These are phyloP conservation scores for Phalaenopsis equestris DNA, from an alignment of 106 monocot species.

Conservation along the genomic window DNA sequence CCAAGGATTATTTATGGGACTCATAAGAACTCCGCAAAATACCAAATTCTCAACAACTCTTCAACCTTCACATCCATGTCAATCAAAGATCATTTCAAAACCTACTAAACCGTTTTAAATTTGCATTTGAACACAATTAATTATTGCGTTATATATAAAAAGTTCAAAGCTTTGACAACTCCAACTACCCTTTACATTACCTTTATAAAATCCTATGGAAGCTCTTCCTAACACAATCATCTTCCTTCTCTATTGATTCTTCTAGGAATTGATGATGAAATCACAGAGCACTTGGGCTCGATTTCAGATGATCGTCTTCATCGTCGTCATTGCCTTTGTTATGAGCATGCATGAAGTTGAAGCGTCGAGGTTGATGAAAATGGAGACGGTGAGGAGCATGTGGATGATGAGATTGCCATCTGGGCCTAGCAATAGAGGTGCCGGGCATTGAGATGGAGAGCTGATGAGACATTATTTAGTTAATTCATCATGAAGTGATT, in stretches of 20 bases:
- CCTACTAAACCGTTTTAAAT: neutral
- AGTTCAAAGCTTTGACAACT: neutral
- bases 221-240: neutral
- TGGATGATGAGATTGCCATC: neutral
- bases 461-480: too few relatives aligned
- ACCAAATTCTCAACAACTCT: neutral
- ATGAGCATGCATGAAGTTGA: neutral
- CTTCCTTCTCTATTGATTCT: neutral
- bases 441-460: neutral
- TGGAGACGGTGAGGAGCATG: neutral
- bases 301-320: neutral
- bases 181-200: neutral
- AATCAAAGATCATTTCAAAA: neutral
- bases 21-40: neutral
- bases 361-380: neutral
- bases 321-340: neutral
- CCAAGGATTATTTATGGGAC: too few relatives aligned
- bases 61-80: neutral
- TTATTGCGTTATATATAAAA: neutral
- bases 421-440: constrained; percentile 2
- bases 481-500: neutral
- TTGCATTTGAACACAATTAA: neutral
- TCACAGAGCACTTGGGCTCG: neutral
- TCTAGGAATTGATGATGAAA: neutral
- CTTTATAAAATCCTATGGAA: neutral